Evolutionary conservation across 1,284 basidiomycete genomes (phyloP).

Genomic region (Schizophyllum amplum): DNA sequence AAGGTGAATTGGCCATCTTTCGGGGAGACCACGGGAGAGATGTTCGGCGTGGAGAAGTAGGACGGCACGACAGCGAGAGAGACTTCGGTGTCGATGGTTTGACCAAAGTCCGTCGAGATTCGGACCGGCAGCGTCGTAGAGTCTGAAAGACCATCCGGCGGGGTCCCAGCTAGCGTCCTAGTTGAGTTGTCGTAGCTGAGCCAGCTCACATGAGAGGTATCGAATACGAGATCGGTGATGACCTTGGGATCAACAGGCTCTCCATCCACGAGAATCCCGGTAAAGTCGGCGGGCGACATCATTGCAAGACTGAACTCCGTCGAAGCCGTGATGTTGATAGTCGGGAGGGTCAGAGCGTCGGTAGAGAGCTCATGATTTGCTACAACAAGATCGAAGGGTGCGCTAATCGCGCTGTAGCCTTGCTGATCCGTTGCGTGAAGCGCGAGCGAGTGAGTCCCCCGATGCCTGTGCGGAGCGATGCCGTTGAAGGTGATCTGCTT

Average conservation of each 20-base stretch:
- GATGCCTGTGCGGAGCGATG: conserved; percentile 46
- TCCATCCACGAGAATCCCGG: conserved; percentile 55
- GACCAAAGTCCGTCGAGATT: conserved; percentile 48
- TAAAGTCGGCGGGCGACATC: conserved; percentile 48
- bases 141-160: conserved; percentile 48
- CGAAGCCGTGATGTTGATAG: conserved; percentile 57
- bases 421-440: conserved; percentile 60
- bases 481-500: conserved; percentile 73
- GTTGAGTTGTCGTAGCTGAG: conserved; percentile 51
- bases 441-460: conserved; percentile 38
- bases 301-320: conserved; percentile 52
- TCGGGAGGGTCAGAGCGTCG: conserved; percentile 36
- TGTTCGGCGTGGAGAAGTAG: conserved; percentile 50
- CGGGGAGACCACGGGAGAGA: conserved; percentile 47
- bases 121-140: conserved; percentile 39
- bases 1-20: conserved; percentile 39
- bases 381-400: conserved; percentile 51
- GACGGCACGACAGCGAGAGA: conserved; percentile 59
- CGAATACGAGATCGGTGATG: conserved; percentile 43
- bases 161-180: conserved; percentile 55
- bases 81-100: conserved; percentile 55
- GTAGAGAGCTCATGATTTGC: conserved; percentile 60
- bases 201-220: conserved; percentile 56
- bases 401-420: conserved; percentile 46
- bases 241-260: conserved; percentile 43